A percentile compares a stretch with the other conserved stretches of the same genome.
Conservation (phyloP, 768 basidiomycete genomes). For the Naematelia encephala region DNA sequence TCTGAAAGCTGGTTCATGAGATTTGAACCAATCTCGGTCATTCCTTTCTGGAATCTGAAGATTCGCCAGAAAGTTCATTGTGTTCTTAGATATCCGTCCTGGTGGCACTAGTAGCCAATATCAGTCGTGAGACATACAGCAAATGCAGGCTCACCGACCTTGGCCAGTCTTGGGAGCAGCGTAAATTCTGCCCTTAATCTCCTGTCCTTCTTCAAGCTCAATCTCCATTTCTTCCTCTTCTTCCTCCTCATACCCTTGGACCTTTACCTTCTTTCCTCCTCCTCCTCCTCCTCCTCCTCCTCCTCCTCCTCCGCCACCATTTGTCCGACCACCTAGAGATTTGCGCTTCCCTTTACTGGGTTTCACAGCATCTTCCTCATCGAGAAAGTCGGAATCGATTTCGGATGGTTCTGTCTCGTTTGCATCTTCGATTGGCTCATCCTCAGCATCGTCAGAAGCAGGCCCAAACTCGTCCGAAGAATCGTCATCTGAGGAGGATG, state of each 20-base stretch:
- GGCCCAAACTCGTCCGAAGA: slow-evolving; percentile 36
- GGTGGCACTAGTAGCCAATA: slow-evolving; percentile 67
- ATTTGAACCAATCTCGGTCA: slow-evolving; percentile 78
- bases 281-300: background rate
- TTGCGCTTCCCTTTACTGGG: background rate
- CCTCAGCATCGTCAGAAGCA: slow-evolving; percentile 17
- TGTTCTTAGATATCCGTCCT: slow-evolving; percentile 81
- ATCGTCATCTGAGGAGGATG: slow-evolving; percentile 24
- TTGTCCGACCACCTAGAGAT: background rate
- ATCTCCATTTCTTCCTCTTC: slow-evolving; percentile 36
- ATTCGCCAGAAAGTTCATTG: slow-evolving; percentile 68
- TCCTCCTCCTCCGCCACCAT: slow-evolving; percentile 1
- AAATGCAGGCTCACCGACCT: slow-evolving; percentile 55
- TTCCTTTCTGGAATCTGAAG: slow-evolving; percentile 74
- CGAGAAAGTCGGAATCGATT: slow-evolving; percentile 12
- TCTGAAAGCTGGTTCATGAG: slow-evolving; percentile 75
- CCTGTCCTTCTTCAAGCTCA: slow-evolving; percentile 49
- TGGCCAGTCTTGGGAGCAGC: slow-evolving; percentile 78
- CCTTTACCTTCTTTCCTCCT: slow-evolving; percentile 7
- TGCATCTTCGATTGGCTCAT: slow-evolving; percentile 23
- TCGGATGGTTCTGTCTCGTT: slow-evolving; percentile 19
- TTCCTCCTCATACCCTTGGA: slow-evolving; percentile 22
- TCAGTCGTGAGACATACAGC: background rate
- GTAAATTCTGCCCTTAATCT: slow-evolving; percentile 61
- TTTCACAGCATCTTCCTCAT: slow-evolving; percentile 11